Percentiles rank a stretch among this genome's conserved stretches.
Conservation (phyloP, 2,329 filamentous ascomycete genomes). For the Pestalotiopsis sp. region DNA sequence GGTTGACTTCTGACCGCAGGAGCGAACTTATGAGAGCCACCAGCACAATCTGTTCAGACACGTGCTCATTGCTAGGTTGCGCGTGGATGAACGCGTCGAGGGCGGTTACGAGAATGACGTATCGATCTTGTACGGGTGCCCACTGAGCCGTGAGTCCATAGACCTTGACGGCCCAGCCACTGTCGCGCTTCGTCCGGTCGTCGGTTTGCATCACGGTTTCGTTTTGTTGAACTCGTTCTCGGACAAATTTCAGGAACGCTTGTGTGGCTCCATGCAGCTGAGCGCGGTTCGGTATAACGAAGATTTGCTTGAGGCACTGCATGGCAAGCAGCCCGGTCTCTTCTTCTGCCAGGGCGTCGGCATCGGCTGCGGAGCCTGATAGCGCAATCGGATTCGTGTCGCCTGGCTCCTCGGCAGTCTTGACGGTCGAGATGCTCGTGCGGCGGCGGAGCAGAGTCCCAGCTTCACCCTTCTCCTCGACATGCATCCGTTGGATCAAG, state of each 20-base stretch:
- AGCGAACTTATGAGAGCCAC: slow-evolving; percentile 80
- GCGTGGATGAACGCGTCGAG: slow-evolving; percentile 75
- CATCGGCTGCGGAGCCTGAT: slow-evolving; percentile 81
- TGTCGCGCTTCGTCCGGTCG: slow-evolving; percentile 45
- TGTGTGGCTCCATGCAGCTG: slow-evolving; percentile 80
- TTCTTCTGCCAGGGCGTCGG: slow-evolving; percentile 87
- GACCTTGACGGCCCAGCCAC: slow-evolving; percentile 80
- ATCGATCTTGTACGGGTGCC: slow-evolving; percentile 93
- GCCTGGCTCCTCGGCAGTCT: slow-evolving; percentile 66
- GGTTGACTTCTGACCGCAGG: slow-evolving; percentile 84
- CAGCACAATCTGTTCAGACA: slow-evolving; percentile 75
- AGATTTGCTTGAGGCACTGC: slow-evolving; percentile 85
- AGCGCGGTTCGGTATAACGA: slow-evolving; percentile 76
- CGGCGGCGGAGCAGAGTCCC: slow-evolving; percentile 68
- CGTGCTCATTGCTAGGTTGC: slow-evolving; percentile 69
- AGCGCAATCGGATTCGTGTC: slow-evolving; percentile 72
- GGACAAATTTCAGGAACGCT: slow-evolving; percentile 75
- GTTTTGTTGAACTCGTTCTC: slow-evolving; percentile 56
- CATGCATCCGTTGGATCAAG: slow-evolving; percentile 67
- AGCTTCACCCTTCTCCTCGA: slow-evolving; percentile 69
- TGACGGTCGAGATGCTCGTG: slow-evolving; percentile 78
- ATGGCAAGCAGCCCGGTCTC: slow-evolving; percentile 84
- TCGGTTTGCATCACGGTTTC: slow-evolving; percentile 56
- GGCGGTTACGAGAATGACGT: slow-evolving; percentile 81
- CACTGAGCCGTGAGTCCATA: slow-evolving; percentile 81